A percentile compares a stretch with the other conserved stretches of the same genome.
These are phyloP conservation scores for Sonneratia caseolaris DNA, from an alignment of 345 rosid species.

Conservation along the genomic window DNA sequence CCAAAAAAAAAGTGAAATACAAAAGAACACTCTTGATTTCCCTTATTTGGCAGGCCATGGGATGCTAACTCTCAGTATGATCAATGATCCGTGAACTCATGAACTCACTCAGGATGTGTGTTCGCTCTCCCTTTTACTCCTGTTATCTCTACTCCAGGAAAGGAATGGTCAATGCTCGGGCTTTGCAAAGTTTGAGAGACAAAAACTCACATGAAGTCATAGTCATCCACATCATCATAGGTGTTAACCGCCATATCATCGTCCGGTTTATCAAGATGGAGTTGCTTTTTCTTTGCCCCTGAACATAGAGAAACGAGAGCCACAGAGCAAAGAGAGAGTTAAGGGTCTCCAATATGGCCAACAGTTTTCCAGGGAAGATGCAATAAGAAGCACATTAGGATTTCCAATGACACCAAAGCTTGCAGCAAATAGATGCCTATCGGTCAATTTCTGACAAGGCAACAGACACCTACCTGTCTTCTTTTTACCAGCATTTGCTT, in stretches of 20 bases:
- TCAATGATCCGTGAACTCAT: neutral
- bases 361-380: neutral
- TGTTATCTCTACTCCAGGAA: neutral
- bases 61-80: neutral
- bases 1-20: neutral
- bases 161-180: neutral
- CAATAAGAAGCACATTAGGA: neutral
- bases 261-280: constrained; percentile 60
- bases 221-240: constrained; percentile 61
- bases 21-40: neutral
- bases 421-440: neutral
- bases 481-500: constrained; percentile 65
- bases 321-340: neutral
- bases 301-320: constrained; percentile 2
- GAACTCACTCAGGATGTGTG: neutral
- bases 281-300: constrained; percentile 80
- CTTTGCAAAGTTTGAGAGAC: constrained; percentile 3
- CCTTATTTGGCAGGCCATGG: neutral
- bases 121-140: neutral
- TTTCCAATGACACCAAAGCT: neutral
- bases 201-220: constrained; percentile 67
- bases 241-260: constrained; percentile 49
- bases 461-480: constrained; percentile 42
- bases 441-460: neutral
- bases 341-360: neutral